Evolutionary conservation across 495 filamentous ascomycete genomes (phyloP).

Genomic region (Tuber borchii): DNA sequence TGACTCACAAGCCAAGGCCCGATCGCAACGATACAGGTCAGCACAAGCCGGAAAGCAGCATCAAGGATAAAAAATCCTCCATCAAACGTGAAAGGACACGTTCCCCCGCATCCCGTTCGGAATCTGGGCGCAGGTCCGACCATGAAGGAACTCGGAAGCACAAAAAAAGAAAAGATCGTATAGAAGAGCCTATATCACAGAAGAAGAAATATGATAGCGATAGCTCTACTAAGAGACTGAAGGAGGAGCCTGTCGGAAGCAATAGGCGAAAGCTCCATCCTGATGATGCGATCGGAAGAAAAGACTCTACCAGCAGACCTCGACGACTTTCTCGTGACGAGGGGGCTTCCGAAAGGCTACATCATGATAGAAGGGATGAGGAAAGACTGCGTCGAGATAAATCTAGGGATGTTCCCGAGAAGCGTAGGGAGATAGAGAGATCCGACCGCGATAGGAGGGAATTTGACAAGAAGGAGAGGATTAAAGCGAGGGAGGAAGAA

Average conservation of each 20-base stretch:
- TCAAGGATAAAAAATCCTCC: conserved; percentile 22
- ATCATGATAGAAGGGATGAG: neutral
- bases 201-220: conserved; percentile 33
- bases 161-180: conserved; percentile 22
- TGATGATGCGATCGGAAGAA: conserved; percentile 14
- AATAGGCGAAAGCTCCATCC: conserved; percentile 24
- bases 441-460: conserved; percentile 18
- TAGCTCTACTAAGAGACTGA: conserved; percentile 23
- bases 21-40: conserved; percentile 26
- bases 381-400: conserved; percentile 10
- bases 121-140: conserved; percentile 28
- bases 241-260: conserved; percentile 17
- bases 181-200: neutral
- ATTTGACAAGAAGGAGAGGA: conserved; percentile 20
- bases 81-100: conserved; percentile 32
- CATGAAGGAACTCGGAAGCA: conserved; percentile 24
- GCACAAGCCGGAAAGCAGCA: conserved; percentile 27
- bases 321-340: conserved; percentile 12
- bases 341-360: neutral
- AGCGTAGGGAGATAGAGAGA: conserved; percentile 18
- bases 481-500: conserved; percentile 22
- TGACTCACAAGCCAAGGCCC: conserved; percentile 18
- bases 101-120: conserved; percentile 30
- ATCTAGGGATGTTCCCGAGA: conserved; percentile 7
- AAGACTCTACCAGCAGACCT: conserved; percentile 11